Base-by-base conservation (phyloP, 2,329 filamentous ascomycete genomes). In the Calonectria hongkongensis region DNA sequence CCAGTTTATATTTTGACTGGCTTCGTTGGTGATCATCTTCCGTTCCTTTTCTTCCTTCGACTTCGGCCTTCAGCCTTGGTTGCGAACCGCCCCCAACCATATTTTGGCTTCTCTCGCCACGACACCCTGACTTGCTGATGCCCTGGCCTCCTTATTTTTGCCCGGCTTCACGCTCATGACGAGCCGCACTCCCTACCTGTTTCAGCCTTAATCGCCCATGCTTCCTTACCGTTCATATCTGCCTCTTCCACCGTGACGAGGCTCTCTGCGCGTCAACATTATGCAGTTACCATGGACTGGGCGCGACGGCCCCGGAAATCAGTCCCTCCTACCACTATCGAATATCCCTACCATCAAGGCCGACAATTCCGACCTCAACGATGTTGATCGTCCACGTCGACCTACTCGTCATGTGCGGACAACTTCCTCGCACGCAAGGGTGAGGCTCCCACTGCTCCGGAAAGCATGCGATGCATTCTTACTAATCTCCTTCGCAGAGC, bases 341-440 rank as follows among this genome's bases (percentile, higher is more conserved):
- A 81, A 77, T 66, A 78, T 82, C 66, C 84, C 84, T 21, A 80
- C 79, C 72, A 84, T 85, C 66, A 80, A 79, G 1, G 80, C 64
- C 33, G 82, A 84, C 39, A 62, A 72, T 27, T 60, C 69, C 41
- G 80, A 83, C 48, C 70, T 74, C 13, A 65, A 75, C 27, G 78
- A 82, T 18, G 54, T 68, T 48, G 81, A 84, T 48, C 79, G 73
- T 56, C 74, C 78, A 45, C 75, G 77, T 5, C 78, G 79, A 54
- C 80, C 81, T 45, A 75, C 80, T 64, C 81, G 84, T 28, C 86
- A 88, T 82, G 79, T 79, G 62, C 85, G 89, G 71, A 88, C 88
- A 9, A 89, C 88, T 8, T 90, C 89, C 48, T 86, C 88, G 50
- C 88, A 90, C 79, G 90, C 89, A 76, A 86, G 88, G 79, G 89